phyloP scores from a whole-genome alignment of 1,284 basidiomycete genomes.

The Xerocomus nothofagi region DNA sequence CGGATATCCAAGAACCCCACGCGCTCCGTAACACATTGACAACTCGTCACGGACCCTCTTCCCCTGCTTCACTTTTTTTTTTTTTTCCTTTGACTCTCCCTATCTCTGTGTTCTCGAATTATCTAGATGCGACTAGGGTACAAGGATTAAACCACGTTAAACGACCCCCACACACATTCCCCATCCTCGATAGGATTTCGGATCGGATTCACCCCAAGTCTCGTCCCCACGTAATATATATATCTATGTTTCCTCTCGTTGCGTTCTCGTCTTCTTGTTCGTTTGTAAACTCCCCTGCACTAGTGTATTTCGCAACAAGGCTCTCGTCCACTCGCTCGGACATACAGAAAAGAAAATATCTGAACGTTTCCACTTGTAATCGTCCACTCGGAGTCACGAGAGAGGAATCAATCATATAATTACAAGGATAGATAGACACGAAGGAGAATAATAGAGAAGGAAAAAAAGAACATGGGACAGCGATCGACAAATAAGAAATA shows the following conservation, averaged over 20 bases:
- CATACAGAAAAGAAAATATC: too few relatives aligned
- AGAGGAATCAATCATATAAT: constrained; percentile 6
- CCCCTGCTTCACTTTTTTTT: not conserved
- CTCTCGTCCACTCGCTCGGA: constrained; percentile 2
- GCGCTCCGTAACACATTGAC: too few relatives aligned
- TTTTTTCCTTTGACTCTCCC: not conserved
- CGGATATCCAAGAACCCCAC: too few relatives aligned
- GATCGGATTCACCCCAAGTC: too few relatives aligned
- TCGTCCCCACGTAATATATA: not conserved
- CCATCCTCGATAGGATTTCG: not conserved
- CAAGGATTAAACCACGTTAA: constrained; percentile 6
- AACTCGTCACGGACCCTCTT: not conserved
- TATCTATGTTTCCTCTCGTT: not conserved
- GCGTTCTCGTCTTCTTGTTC: not conserved
- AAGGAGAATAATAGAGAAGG: not conserved
- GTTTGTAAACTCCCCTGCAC: not conserved
- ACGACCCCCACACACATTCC: not conserved
- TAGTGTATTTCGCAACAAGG: constrained; percentile 8
- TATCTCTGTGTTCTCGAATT: constrained; percentile 1
- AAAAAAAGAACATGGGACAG: not conserved
- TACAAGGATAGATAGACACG: constrained; percentile 28
- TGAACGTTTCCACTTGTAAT: too few relatives aligned
- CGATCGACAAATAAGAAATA: constrained; percentile 3
- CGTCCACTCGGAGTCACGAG: too few relatives aligned
- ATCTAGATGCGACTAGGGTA: constrained; percentile 22